Evolutionary conservation across 192 early-diverging fungal species (phyloP).

Genomic region (Linnemannia schmuckeri): DNA sequence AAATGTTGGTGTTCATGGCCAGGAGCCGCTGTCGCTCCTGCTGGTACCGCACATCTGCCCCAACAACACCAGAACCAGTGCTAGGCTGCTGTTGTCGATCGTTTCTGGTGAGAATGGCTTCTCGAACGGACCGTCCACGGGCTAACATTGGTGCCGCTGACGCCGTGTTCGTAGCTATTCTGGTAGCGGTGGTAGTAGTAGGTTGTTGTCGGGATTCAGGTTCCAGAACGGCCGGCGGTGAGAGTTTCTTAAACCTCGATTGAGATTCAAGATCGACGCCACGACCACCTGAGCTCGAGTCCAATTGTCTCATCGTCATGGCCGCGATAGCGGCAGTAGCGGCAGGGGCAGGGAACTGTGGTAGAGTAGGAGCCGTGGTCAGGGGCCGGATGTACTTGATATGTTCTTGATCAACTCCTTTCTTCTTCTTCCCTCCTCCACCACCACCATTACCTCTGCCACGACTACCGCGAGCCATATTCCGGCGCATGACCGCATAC

Average conservation of each 20-base stretch:
- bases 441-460: background rate
- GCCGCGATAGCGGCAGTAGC: background rate
- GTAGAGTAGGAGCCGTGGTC: background rate
- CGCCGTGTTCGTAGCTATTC: background rate
- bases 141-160: background rate
- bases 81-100: background rate
- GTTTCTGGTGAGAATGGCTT: background rate
- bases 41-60: background rate
- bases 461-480: background rate
- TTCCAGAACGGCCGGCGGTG: background rate
- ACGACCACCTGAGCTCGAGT: background rate
- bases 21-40: background rate
- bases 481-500: conserved; percentile 13
- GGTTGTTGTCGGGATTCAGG: too few species aligned
- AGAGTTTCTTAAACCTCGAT: background rate
- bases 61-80: background rate
- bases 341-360: background rate
- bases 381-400: background rate
- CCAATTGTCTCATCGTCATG: background rate
- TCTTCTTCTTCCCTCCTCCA: background rate
- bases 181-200: background rate
- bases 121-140: background rate
- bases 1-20: background rate
- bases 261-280: background rate
- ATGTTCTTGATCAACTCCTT: background rate